Conservation (phyloP, 371 early-diverging fungal species). For the Rhizomucor pusillus region DNA sequence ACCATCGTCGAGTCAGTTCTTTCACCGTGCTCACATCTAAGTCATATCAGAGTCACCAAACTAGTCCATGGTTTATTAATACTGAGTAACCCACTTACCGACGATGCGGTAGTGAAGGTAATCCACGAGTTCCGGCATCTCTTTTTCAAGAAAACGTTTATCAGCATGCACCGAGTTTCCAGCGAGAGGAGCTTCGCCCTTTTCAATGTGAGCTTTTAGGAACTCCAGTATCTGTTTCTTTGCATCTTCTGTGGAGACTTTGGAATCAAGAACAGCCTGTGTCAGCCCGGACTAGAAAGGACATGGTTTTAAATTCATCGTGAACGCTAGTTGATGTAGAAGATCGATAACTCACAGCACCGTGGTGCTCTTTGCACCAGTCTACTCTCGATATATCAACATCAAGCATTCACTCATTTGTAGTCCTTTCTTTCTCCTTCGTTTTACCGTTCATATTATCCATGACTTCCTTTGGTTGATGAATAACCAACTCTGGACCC, state of each 20-base stretch:
- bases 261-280: conserved; percentile 71
- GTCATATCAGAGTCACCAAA: neutral
- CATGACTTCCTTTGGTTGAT: conserved; percentile 75
- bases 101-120: conserved; percentile 87
- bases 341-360: conserved; percentile 41
- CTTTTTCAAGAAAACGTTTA: conserved; percentile 74
- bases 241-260: conserved; percentile 66
- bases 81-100: conserved; percentile 28
- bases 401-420: neutral
- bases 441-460: conserved; percentile 74
- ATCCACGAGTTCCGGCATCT: conserved; percentile 79
- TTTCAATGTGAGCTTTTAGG: conserved; percentile 65
- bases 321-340: neutral
- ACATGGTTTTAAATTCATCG: neutral
- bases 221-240: conserved; percentile 70
- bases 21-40: conserved; percentile 90
- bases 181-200: conserved; percentile 71
- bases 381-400: conserved; percentile 30
- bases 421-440: neutral
- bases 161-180: conserved; percentile 96
- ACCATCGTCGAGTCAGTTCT: conserved; percentile 84
- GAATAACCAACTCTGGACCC: conserved; percentile 81
- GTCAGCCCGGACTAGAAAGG: conserved; percentile 79
- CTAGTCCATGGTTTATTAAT: neutral
- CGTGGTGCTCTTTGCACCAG: conserved; percentile 91